These are phyloP conservation scores for Nectriaceae sp. DNA, from an alignment of 2,329 filamentous ascomycete species.

Conservation along the genomic window DNA sequence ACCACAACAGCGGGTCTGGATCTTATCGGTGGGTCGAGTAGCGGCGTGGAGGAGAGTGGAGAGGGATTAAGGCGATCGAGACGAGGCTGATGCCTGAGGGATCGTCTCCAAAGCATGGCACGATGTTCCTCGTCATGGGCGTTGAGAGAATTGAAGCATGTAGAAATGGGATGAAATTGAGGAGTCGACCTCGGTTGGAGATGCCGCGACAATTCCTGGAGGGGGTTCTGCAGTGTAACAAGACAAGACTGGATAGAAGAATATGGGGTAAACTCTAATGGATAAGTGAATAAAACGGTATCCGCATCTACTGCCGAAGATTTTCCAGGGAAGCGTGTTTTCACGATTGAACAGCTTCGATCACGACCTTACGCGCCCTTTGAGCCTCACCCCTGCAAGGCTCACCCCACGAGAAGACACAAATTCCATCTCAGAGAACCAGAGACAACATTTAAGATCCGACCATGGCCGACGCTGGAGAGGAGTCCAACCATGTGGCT, in stretches of 20 bases:
- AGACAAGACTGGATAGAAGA: neutral
- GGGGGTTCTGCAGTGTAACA: constrained; percentile 1
- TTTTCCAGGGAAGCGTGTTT: constrained; percentile 2
- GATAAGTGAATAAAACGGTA: neutral
- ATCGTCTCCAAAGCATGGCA: constrained; percentile 34
- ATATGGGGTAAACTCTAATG: neutral
- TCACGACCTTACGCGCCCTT: constrained; percentile 4
- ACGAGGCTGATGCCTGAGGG: constrained; percentile 24
- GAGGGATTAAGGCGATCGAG: constrained; percentile 19
- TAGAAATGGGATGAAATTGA: constrained; percentile 6
- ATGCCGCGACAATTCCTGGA: neutral
- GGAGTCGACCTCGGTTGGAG: neutral
- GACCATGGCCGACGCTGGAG: constrained; percentile 81
- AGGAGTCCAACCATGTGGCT: constrained; percentile 71
- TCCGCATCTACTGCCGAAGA: neutral
- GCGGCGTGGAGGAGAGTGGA: constrained; percentile 14
- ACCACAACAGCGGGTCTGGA: constrained; percentile 23
- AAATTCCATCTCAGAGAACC: neutral
- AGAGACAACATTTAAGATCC: neutral
- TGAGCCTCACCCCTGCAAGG: neutral
- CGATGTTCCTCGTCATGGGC: constrained; percentile 8
- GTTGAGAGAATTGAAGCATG: constrained; percentile 1
- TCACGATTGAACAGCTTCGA: constrained; percentile 1
- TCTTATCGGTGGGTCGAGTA: constrained; percentile 26
- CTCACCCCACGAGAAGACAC: neutral